phyloP scores from a whole-genome alignment of 345 rosid species.

The Gossypium rotundifolium region DNA sequence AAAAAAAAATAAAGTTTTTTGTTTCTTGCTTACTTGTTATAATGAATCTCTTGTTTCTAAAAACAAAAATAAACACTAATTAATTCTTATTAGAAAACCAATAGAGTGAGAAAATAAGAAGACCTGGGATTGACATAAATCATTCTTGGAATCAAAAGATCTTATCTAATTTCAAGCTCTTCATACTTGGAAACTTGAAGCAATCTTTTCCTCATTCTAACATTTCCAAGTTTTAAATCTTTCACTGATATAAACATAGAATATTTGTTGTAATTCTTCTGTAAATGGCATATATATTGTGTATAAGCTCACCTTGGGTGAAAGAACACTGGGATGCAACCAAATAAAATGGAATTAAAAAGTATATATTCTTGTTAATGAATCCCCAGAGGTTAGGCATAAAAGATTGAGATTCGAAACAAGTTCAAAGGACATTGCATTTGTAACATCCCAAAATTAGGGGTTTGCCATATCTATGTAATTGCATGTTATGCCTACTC shows the following conservation, averaged over 20 bases:
- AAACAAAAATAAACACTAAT: too few species aligned
- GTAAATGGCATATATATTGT: constrained; percentile 25
- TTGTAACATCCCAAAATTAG: too few species aligned
- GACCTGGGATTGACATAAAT: constrained; percentile 11
- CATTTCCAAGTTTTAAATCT: neutral
- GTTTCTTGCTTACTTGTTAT: too few species aligned
- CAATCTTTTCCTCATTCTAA: constrained; percentile 11
- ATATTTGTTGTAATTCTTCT: constrained; percentile 13
- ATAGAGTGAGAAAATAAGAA: too few species aligned
- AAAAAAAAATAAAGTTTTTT: too few species aligned
- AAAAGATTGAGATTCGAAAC: constrained; percentile 18
- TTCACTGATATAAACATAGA: constrained; percentile 19
- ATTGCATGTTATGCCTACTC: too few species aligned
- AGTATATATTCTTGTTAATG: constrained; percentile 15
- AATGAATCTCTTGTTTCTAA: too few species aligned
- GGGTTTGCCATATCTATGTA: too few species aligned
- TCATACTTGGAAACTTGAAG: constrained; percentile 8
- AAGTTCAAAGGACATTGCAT: constrained; percentile 20
- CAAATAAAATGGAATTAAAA: constrained; percentile 22
- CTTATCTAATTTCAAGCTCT: constrained; percentile 7
- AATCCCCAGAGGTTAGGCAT: constrained; percentile 27
- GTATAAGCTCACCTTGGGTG: constrained; percentile 22
- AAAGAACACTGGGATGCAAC: constrained; percentile 28
- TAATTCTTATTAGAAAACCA: too few species aligned
- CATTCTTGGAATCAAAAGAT: constrained; percentile 24